Evolutionary conservation across 1,284 basidiomycete species (phyloP).

Genomic region (Cutaneotrichosporon sp.): DNA sequence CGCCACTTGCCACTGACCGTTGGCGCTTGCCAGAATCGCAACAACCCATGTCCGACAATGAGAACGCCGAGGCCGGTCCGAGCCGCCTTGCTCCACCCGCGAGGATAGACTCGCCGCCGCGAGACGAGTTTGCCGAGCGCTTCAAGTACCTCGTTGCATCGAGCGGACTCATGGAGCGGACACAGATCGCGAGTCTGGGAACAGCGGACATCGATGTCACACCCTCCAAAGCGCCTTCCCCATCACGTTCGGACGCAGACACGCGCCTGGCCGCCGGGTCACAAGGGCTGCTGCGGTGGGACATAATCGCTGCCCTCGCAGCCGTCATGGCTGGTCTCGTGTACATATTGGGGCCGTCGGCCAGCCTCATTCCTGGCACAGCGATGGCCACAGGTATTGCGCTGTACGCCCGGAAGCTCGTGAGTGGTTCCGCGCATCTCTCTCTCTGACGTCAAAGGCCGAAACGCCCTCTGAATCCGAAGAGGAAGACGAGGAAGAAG

Average conservation of each 20-base stretch:
- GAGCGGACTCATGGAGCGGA: slow-evolving; percentile 41
- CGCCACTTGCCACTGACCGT: not conserved
- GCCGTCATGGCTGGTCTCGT: slow-evolving; percentile 1
- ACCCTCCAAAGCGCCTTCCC: not conserved
- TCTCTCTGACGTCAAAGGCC: not conserved
- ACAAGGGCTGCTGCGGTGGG: slow-evolving; percentile 8
- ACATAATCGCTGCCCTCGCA: slow-evolving; percentile 8
- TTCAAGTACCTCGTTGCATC: slow-evolving; percentile 49
- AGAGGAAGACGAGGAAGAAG: not conserved
- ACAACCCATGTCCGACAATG: not conserved
- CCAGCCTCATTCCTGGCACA: not conserved
- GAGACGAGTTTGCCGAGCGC: slow-evolving; percentile 38
- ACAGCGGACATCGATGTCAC: slow-evolving; percentile 1
- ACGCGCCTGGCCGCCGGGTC: not conserved
- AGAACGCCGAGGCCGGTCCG: not conserved
- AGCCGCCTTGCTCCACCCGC: slow-evolving; percentile 4
- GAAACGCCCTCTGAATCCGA: not conserved
- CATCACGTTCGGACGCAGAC: not conserved
- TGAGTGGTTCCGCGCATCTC: not conserved
- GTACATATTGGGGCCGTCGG: slow-evolving; percentile 5
- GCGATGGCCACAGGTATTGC: not conserved
- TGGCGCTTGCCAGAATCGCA: not conserved
- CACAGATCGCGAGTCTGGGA: slow-evolving; percentile 11
- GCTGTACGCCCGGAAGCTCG: not conserved
- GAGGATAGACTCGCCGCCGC: not conserved